phyloP scores from a whole-genome alignment of 371 early-diverging fungal genomes.

The Mucor saturninus region DNA sequence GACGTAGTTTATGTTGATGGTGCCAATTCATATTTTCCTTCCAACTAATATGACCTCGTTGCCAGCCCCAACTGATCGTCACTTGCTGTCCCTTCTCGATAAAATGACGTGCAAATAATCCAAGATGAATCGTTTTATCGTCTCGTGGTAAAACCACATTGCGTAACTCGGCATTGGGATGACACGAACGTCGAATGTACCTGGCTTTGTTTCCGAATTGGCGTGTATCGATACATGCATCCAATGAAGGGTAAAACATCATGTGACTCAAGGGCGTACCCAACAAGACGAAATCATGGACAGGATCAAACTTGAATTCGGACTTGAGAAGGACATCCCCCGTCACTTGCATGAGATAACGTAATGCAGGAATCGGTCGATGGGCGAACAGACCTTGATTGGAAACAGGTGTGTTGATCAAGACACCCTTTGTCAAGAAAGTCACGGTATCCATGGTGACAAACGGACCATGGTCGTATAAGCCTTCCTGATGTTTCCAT shows the following conservation, averaged over 20 bases:
- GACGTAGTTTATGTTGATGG: constrained; percentile 16
- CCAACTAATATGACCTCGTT: constrained; percentile 38
- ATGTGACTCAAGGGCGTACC: constrained; percentile 73
- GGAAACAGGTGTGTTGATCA: constrained; percentile 24
- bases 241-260: constrained; percentile 69
- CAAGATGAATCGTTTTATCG: constrained; percentile 64
- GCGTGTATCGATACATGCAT: constrained; percentile 77
- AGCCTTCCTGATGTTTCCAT: constrained; percentile 13
- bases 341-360: constrained; percentile 74
- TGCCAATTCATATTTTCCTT: constrained; percentile 34
- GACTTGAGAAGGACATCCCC: constrained; percentile 75
- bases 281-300: constrained; percentile 64
- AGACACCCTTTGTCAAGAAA: constrained; percentile 15
- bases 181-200: constrained; percentile 73
- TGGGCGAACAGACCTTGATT: constrained; percentile 69
- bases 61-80: constrained; percentile 70
- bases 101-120: constrained; percentile 67
- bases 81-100: constrained; percentile 75
- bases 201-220: constrained; percentile 70
- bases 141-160: constrained; percentile 59
- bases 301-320: constrained; percentile 64
- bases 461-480: constrained; percentile 27
- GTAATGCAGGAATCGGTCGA: constrained; percentile 49
- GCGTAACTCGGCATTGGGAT: constrained; percentile 69
- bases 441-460: constrained; percentile 23